phyloP scores from a whole-genome alignment of 768 basidiomycete genomes.

The Boletales sp. region DNA sequence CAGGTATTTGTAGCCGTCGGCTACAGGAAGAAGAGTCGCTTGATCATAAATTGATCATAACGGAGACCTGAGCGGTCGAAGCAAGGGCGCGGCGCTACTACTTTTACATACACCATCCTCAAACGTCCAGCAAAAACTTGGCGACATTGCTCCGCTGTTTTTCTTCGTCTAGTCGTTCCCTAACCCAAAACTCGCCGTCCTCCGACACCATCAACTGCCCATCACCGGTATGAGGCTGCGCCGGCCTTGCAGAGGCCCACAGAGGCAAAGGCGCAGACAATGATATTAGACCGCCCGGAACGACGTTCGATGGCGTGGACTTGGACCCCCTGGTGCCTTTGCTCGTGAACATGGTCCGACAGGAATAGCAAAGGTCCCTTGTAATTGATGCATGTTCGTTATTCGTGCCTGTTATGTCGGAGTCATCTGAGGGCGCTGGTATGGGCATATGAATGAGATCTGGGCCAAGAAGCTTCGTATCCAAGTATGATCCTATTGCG shows the following conservation, averaged over 20 bases:
- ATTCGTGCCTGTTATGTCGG: neutral
- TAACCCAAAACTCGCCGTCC: conserved; percentile 31
- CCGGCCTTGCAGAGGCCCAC: conserved; percentile 31
- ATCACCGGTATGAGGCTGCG: conserved; percentile 1
- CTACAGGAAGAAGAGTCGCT: conserved; percentile 12
- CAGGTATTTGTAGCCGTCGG: conserved; percentile 31
- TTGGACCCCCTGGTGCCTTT: conserved; percentile 44
- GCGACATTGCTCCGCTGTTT: conserved; percentile 38
- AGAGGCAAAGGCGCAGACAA: conserved; percentile 18
- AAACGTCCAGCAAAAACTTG: conserved; percentile 36
- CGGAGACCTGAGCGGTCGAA: neutral
- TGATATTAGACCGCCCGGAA: conserved; percentile 7
- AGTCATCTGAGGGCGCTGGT: neutral
- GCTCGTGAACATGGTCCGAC: conserved; percentile 59
- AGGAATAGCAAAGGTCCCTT: conserved; percentile 56
- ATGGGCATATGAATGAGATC: conserved; percentile 11
- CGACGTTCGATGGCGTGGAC: conserved; percentile 2
- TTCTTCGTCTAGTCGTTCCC: conserved; percentile 26
- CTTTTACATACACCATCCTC: conserved; percentile 1
- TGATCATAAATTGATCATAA: conserved; percentile 3
- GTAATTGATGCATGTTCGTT: conserved; percentile 30
- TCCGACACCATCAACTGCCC: neutral
- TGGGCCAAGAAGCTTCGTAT: conserved; percentile 11
- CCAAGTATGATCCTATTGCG: conserved; percentile 55
- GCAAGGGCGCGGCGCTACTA: neutral